Percentiles rank a stretch among this genome's conserved stretches.
Evolutionary conservation across 441 rosid genomes (phyloP).

Genomic region (Gossypium aridum): DNA sequence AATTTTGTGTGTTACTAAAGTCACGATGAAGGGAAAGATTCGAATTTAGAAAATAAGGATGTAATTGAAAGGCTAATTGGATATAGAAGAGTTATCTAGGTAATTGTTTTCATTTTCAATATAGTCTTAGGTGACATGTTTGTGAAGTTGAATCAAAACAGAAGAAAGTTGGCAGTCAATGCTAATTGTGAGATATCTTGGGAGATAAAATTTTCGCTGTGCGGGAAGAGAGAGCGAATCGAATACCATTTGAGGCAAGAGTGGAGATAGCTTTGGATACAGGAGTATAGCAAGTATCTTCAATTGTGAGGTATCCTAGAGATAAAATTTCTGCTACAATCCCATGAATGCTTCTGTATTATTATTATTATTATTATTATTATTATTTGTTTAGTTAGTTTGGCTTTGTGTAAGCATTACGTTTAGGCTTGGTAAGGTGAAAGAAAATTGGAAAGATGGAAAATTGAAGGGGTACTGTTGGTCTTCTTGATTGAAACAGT

Average conservation of each 20-base stretch:
- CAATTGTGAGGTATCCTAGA: too few relatives aligned
- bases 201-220: not conserved
- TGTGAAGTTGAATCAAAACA: too few relatives aligned
- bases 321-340: not conserved
- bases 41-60: too few relatives aligned
- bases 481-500: not conserved
- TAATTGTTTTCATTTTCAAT: too few relatives aligned
- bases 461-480: not conserved
- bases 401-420: not conserved
- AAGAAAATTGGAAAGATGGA: too few relatives aligned
- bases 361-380: not conserved
- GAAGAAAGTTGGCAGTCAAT: too few relatives aligned
- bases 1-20: too few relatives aligned
- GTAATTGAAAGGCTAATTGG: too few relatives aligned
- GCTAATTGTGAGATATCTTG: too few relatives aligned
- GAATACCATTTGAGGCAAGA: constrained; percentile 8
- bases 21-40: too few relatives aligned
- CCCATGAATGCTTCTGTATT: not conserved
- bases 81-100: too few relatives aligned
- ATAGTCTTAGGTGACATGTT: too few relatives aligned
- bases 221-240: constrained; percentile 17
- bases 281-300: not conserved
- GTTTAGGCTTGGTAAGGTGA: not conserved
- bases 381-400: not conserved
- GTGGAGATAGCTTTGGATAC: not conserved